Evolutionary conservation across 2,329 filamentous ascomycete species (phyloP).

Genomic region (Daldinia sp.): DNA sequence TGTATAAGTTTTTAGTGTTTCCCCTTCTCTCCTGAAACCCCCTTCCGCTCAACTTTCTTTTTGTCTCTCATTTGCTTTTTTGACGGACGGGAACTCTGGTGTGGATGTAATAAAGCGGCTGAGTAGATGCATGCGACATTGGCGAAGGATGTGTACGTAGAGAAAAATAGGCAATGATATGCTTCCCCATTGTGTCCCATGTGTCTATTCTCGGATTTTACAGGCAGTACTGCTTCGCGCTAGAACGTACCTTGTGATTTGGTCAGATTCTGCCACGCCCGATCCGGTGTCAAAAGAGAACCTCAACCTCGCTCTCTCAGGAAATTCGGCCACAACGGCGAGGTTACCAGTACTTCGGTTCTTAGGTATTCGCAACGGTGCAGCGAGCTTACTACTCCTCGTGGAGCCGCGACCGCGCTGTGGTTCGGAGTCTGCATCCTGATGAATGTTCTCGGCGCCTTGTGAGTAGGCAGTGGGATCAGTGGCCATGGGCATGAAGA

Average conservation of each 20-base stretch:
- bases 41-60: background rate
- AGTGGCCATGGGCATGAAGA: constrained; percentile 38
- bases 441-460: constrained; percentile 53
- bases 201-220: constrained; percentile 15
- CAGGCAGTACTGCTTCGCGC: constrained; percentile 24
- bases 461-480: constrained; percentile 39
- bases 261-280: constrained; percentile 69
- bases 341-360: constrained; percentile 73
- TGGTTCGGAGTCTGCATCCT: constrained; percentile 50
- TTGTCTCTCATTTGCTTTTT: constrained; percentile 13
- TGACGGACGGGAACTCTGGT: constrained; percentile 34
- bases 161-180: constrained; percentile 9
- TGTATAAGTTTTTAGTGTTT: constrained; percentile 6
- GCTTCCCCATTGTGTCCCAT: constrained; percentile 10
- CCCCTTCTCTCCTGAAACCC: background rate
- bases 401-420: constrained; percentile 46
- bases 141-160: constrained; percentile 22
- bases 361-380: constrained; percentile 65
- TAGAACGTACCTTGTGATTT: constrained; percentile 73
- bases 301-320: constrained; percentile 63
- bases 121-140: constrained; percentile 33
- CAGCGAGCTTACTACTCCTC: constrained; percentile 55
- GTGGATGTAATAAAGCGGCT: constrained; percentile 26
- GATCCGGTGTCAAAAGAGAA: constrained; percentile 80
- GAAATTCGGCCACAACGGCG: constrained; percentile 53